These are phyloP conservation scores for Aspergillus haitiensis DNA, from an alignment of 495 filamentous ascomycete species.

Conservation along the genomic window DNA sequence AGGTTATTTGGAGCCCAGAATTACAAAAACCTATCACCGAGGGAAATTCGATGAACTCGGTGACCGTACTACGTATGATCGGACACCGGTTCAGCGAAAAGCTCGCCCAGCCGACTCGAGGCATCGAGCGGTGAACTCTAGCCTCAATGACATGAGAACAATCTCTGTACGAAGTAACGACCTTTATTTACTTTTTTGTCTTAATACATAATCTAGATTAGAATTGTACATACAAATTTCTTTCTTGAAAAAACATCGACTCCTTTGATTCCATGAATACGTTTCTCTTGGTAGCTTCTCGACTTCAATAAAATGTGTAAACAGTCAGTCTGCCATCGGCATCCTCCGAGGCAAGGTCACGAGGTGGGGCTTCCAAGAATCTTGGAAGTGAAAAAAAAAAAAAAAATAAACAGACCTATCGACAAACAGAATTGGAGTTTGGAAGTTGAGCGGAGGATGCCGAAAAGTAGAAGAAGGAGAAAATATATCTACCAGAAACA, in stretches of 20 bases:
- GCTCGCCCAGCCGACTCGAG: no score
- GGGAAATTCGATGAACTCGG: no score
- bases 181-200: neutral
- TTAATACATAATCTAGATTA: neutral
- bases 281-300: neutral
- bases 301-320: neutral
- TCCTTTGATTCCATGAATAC: no score
- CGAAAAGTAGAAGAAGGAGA: neutral
- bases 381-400: neutral
- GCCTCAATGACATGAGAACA: neutral
- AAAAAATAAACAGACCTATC: neutral
- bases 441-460: neutral
- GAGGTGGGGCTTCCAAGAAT: neutral
- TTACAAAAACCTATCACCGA: no score
- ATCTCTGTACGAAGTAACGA: neutral
- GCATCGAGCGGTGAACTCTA: no score
- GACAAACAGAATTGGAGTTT: neutral
- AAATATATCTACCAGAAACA: no score
- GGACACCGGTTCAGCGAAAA: no score
- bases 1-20: no score
- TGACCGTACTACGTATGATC: no score
- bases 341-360: neutral
- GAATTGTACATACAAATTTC: neutral
- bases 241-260: no score
- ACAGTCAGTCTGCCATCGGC: neutral